Evolutionary conservation across 2,329 filamentous ascomycete genomes (phyloP), one percentile per base, ranked within the genome.

Genomic region (Balansia obtecta): DNA sequence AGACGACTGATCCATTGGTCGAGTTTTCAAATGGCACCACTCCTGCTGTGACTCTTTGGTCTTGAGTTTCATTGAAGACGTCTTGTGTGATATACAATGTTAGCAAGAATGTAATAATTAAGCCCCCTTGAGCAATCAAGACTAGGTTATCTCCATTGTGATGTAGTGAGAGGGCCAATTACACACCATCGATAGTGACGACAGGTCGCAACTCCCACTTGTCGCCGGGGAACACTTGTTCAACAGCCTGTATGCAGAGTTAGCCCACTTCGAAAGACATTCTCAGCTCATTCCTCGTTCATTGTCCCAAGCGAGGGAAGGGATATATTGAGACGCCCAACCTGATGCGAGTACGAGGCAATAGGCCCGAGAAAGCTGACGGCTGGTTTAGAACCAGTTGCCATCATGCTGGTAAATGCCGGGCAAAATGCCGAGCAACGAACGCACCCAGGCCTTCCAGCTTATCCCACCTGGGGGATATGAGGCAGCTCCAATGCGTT

Each of bases 21-120:
- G 87, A 94, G 72, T 98, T 98, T 65, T 97, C 91, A 67, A 95
- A 90, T 7, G 93, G 93, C 1, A 96, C 86, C 33, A 97, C 86
- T 57, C 90, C 93, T 51, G 83, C 83, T 48, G 76, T 68, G 0
- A 79, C 80, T 43, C 71, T 63, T 52, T 79, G 76, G 38, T 74
- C 72, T 61, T 94, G 88, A 6, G 95, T 85, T 15, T 82, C 76
- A 47, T 82, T 74, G 65, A 96, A 95, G 58, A 95, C 82, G 62
- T 93, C 88, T 27, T 84, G 56, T 84, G 56, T 45, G 33, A 27
- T n/a, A 13, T n/a, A 15, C 6, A 13, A 27, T 30, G 38, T 40
- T 48, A 48, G 46, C 32, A 18, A 20, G n/a, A 27, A 3, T 33
- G 16, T 27, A 9, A 13, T 27, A 9, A 13, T 8, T 16, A 27